Evolutionary conservation across 1,139 yeast species (phyloP), one percentile per base, ranked within the genome.

Genomic region (Protomyces macrosporus): DNA sequence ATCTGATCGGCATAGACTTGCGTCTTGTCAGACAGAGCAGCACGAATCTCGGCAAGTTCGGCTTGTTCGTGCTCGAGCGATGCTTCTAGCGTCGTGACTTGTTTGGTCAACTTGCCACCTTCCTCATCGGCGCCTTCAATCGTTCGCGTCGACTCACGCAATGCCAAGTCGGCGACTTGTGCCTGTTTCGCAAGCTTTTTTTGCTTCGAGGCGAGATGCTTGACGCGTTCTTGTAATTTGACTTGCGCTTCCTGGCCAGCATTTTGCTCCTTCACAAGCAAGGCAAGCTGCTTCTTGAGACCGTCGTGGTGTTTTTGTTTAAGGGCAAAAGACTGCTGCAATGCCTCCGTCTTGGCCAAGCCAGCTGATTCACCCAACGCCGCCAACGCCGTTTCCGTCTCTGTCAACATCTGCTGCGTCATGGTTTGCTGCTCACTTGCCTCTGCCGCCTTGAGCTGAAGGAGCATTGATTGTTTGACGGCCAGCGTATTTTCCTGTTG

Each of bases 11-110:
- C 82, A 66, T 84, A 82, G 1, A 76, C 82, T 12, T 85, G 81
- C 0, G 95, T 93, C 71, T 90, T 89, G 62, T 84, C 86, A 14
- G 90, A 84, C 64, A 93, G 78, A 37, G 83, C 83, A 9, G 79
- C 71, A 71, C 93, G 84, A 23, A 91, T 85, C 45, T 80, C 80
- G 65, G 84, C 87, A 33, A 93, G 76, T 45, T 77, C 78, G 0
- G 72, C 72, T 65, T 82, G 83, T 72, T 91, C 97, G 0, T 66
- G 67, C 14, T 77, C 79, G 37, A 88, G 77, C 3, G 81, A 76
- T 3, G 67, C 67, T 32, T 79, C 77, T 23, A 88, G 76, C n/a
- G 74, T 76, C 1, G 74, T 76, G 14, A 85, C 55, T 55, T 69
- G 66, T 23, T 60, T 65, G 34, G 69, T 72, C 54, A 70, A 67